Percentiles rank a stretch among this genome's conserved stretches.
Conservation (phyloP, 2,329 filamentous ascomycete species). For the Neopestalotiopsis sp. region DNA sequence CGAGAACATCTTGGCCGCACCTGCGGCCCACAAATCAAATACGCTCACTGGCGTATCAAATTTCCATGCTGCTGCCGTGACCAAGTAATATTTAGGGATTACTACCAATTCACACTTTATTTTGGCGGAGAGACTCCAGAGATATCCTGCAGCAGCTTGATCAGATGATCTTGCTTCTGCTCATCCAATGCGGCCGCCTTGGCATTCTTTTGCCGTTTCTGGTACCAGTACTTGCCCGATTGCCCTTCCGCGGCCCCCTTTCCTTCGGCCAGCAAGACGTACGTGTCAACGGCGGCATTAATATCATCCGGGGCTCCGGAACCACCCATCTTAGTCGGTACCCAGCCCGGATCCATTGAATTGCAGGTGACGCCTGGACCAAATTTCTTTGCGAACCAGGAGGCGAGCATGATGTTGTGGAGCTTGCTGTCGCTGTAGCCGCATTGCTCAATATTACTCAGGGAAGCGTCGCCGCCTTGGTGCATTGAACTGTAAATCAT, state of each 20-base stretch:
- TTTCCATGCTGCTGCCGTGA: no score
- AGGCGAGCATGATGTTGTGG: slow-evolving; percentile 60
- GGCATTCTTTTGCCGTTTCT: slow-evolving; percentile 32
- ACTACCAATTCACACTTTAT: background rate
- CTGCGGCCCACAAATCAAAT: no score
- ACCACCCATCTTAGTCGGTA: slow-evolving; percentile 60
- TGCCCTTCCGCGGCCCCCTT: slow-evolving; percentile 31
- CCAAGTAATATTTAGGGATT: no score
- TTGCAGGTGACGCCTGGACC: slow-evolving; percentile 45
- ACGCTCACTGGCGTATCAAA: no score
- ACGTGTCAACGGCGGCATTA: slow-evolving; percentile 52
- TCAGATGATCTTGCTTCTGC: slow-evolving; percentile 47
- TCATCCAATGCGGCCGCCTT: slow-evolving; percentile 41
- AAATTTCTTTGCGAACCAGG: slow-evolving; percentile 55
- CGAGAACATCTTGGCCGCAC: no score
- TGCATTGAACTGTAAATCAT: slow-evolving; percentile 49
- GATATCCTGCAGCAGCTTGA: slow-evolving; percentile 40
- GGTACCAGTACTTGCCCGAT: slow-evolving; percentile 45
- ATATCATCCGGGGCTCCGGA: slow-evolving; percentile 49
- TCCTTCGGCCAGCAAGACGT: slow-evolving; percentile 50
- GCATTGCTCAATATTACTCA: slow-evolving; percentile 40
- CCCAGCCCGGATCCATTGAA: slow-evolving; percentile 58
- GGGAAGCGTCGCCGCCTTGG: slow-evolving; percentile 45
- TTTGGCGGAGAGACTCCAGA: slow-evolving; percentile 23
- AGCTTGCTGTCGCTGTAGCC: slow-evolving; percentile 60